Conservation (phyloP, 2,329 filamentous ascomycete species). For the Phoma herbarum region DNA sequence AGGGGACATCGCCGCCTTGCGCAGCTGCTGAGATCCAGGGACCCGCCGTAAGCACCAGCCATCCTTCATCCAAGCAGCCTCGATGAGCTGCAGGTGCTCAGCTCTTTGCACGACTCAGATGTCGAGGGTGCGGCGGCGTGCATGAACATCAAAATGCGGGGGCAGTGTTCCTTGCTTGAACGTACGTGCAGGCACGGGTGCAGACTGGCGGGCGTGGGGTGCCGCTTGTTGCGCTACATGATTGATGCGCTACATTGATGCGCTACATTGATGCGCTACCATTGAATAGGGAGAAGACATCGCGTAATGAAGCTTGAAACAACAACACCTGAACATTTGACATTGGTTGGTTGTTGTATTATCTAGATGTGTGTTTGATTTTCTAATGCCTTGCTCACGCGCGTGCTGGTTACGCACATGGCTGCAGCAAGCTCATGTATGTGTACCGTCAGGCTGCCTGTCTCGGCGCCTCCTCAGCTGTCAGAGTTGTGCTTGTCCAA, state of each 20-base stretch:
- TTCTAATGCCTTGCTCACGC: no score
- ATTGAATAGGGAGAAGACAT: conserved; percentile 7
- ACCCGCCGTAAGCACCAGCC: background rate
- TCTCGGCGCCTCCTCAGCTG: background rate
- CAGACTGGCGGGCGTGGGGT: background rate
- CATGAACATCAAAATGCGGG: background rate
- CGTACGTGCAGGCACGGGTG: background rate
- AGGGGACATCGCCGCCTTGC: background rate
- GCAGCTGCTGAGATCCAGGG: background rate
- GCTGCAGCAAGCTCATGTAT: background rate
- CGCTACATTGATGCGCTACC: background rate
- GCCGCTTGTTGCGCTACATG: background rate
- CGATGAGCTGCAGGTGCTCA: background rate
- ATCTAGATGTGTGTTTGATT: no score
- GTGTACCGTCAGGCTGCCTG: background rate
- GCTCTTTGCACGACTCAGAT: background rate
- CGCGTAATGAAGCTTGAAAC: conserved; percentile 17
- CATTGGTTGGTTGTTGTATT: no score
- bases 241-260: background rate
- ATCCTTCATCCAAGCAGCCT: background rate
- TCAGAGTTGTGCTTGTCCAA: background rate
- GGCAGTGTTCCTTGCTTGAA: background rate
- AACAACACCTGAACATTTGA: background rate
- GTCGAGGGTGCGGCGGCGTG: background rate
- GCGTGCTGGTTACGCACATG: background rate